phyloP scores from a whole-genome alignment of 139 green algal genomes.

The Coelastrella sp. region DNA sequence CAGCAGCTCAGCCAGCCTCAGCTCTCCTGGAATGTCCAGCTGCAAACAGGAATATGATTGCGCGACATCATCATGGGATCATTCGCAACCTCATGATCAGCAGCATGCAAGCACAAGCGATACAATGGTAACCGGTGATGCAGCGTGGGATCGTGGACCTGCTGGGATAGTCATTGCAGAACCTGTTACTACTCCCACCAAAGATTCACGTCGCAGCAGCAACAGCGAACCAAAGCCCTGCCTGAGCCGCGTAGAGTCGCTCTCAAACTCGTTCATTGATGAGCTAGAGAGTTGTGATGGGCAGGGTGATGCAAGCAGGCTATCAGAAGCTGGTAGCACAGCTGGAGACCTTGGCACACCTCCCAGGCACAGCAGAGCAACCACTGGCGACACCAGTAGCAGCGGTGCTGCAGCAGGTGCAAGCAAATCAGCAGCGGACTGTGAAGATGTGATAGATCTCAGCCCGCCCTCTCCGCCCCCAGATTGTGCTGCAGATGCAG shows the following conservation, averaged over 20 bases:
- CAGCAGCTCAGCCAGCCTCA: slow-evolving; percentile 43
- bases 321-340: slow-evolving; percentile 21
- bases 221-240: slow-evolving; percentile 48
- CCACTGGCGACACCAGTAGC: neutral
- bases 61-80: neutral
- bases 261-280: slow-evolving; percentile 67
- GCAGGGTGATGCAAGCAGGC: neutral
- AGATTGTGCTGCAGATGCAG: slow-evolving; percentile 22
- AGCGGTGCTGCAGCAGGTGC: neutral
- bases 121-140: slow-evolving; percentile 32
- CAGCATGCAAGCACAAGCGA: slow-evolving; percentile 10
- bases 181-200: slow-evolving; percentile 64
- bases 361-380: slow-evolving; percentile 20
- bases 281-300: slow-evolving; percentile 36
- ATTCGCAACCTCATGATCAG: slow-evolving; percentile 3
- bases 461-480: neutral
- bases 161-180: slow-evolving; percentile 65
- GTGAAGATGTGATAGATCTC: slow-evolving; percentile 6
- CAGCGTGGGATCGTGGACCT: slow-evolving; percentile 64
- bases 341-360: neutral
- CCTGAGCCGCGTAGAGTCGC: slow-evolving; percentile 67
- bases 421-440: neutral
- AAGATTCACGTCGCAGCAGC: slow-evolving; percentile 37
- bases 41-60: neutral
- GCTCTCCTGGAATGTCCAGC: slow-evolving; percentile 13